Evolutionary conservation across 2,329 filamentous ascomycete genomes (phyloP), one percentile per base, ranked within the genome.

Genomic region (Paramyrothecium sp.): DNA sequence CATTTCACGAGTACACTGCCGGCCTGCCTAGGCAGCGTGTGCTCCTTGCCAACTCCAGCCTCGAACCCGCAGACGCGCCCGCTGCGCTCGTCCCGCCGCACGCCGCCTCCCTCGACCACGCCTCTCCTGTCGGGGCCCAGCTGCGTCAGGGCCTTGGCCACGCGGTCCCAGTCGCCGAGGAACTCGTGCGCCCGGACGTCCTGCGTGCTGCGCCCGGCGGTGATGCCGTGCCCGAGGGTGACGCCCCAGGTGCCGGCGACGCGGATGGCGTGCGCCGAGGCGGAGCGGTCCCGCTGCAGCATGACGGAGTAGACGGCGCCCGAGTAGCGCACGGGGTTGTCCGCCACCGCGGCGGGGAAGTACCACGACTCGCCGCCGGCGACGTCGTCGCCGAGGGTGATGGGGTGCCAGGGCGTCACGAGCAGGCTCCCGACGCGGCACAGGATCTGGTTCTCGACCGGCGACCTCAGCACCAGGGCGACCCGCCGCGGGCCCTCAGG

Each of bases 361-460:
- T 58, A 61, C 82, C 81, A 86, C 3, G 54, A 61, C 48, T 69
- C 66, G 17, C 65, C 69, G 20, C 75, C 69, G 2, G 65, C 51
- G 10, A 10, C 12, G 26, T 30, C 26, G 26, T 30, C 26, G 26
- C n/a, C n/a, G 38, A 17, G 5, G 0, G 71, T 75, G 3, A 88
- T 68, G 1, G 85, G 85, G 65, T 88, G 86, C 82, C 83, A 88
- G 0, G 81, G 79, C 22, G 85, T 88, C 26, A 87, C 78, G 7
- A 81, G 65, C 8, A 87, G 70, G 1, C 58, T 64, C 2, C 75
- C 76, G 1, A 86, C 67, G 0, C 72, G 72, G 58, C 79, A 82
- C 64, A 87, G 73, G 2, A 65, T 57, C 38, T 70, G 69, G 46
- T 68, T 57, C 2, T 59, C 55, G 0, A 85, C 76, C 0, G 68